Evolutionary conservation across 768 basidiomycete genomes (phyloP), one percentile per base, ranked within the genome.

Genomic region (Leccinum arenicola): DNA sequence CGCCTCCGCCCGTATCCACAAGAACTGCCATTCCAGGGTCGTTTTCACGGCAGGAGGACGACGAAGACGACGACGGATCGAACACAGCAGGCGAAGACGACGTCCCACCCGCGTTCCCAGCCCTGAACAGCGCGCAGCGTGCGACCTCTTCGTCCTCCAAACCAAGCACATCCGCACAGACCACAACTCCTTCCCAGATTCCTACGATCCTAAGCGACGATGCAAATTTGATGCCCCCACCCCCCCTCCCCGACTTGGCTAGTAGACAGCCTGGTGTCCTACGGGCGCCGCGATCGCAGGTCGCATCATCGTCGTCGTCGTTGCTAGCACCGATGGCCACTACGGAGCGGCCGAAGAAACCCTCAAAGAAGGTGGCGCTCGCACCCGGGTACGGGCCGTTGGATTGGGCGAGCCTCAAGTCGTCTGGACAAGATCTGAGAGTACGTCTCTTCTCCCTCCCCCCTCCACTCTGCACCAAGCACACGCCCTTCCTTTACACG

Each of bases 361-460:
- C 80, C 6, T 88, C 86, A 67, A 85, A 79, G 65, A 98, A 95
- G 75, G 94, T 97, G 1, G 91, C 87, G 5, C 82, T 99, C 4
- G 87, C 91, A 11, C 95, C 96, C 2, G 97, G 97, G 6, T 89
- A 89, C 72, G 90, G 92, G 61, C 86, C 94, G 10, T 73, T 99
- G 29, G 97, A 99, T 74, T 99, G 96, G 96, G 95, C 93, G 2
- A 85, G 81, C 50, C 75, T 97, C 58, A 95, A 95, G 73, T 76
- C 84, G 4, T 93, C 88, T 6, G 95, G 95, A 1, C 68, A 76
- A 55, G 87, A 97, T 78, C 73, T 98, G 7, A 76, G 91, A 55
- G 93, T 95, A 65, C 57, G 83, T 74, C 52, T 33, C 3, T 2
- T 17, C 43, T 12, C 48, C 25, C 19, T 54, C 4, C 23, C 25